phyloP scores from a whole-genome alignment of 1,139 yeast genomes.

The Nakaseomyces nivariensis region DNA sequence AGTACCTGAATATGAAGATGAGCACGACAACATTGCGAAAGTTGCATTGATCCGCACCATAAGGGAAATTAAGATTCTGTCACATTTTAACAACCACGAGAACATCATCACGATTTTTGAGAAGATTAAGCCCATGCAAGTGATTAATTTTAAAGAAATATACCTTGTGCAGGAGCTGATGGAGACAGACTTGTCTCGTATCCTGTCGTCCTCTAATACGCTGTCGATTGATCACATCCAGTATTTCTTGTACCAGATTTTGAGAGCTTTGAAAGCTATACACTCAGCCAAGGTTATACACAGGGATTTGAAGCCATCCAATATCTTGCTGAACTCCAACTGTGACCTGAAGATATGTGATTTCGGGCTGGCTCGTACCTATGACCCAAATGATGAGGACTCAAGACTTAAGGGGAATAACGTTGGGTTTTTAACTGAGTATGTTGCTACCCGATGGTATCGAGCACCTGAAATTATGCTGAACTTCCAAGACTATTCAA shows the following conservation, averaged over 20 bases:
- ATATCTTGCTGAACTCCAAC: conserved; percentile 71
- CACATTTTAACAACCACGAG: conserved; percentile 83
- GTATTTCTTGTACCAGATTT: conserved; percentile 54
- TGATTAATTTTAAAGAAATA: conserved; percentile 58
- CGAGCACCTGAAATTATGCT: conserved; percentile 74
- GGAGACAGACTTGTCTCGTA: conserved; percentile 58
- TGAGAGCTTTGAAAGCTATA: conserved; percentile 52
- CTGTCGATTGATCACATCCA: conserved; percentile 59
- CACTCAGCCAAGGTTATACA: conserved; percentile 69
- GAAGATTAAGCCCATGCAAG: conserved; percentile 65
- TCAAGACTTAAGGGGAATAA: conserved; percentile 57
- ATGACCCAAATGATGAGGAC: conserved; percentile 1
- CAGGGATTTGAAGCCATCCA: conserved; percentile 85
- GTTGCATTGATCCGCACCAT: conserved; percentile 82
- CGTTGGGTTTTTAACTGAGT: conserved; percentile 52
- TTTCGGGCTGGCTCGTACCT: conserved; percentile 71
- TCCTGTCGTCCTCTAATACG: conserved; percentile 32
- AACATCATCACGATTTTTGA: conserved; percentile 91
- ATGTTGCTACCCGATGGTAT: conserved; percentile 75
- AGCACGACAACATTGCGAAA: conserved; percentile 63
- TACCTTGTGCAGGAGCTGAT: conserved; percentile 62
- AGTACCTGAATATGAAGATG: not conserved
- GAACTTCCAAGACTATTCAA: conserved; percentile 56
- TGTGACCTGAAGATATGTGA: conserved; percentile 92
- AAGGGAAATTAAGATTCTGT: conserved; percentile 76